Conservation (phyloP, 2,329 filamentous ascomycete species). For the Fonsecaea monophora region DNA sequence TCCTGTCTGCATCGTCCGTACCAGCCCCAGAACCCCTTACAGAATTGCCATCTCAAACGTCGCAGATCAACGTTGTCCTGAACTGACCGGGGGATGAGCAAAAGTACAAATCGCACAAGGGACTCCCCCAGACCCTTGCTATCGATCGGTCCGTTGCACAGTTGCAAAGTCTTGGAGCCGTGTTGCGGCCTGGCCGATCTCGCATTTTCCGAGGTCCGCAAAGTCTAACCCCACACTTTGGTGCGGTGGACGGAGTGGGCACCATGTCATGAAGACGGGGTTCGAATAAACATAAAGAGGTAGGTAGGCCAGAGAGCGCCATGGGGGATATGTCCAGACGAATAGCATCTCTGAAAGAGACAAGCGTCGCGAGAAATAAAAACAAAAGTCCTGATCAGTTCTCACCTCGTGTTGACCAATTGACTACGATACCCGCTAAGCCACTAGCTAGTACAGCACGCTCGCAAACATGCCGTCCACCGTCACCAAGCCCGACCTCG, state of each 20-base stretch:
- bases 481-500: conserved; percentile 3
- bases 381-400: neutral
- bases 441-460: neutral
- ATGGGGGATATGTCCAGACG: neutral
- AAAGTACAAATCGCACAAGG: neutral
- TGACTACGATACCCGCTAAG: neutral
- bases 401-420: neutral
- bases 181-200: neutral
- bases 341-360: neutral
- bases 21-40: neutral
- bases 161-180: neutral
- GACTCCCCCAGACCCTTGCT: neutral
- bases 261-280: neutral
- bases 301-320: neutral
- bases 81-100: neutral
- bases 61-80: neutral
- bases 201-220: conserved; percentile 1
- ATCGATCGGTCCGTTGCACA: neutral
- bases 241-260: neutral
- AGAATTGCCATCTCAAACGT: neutral
- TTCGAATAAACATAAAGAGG: neutral
- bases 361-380: neutral
- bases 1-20: neutral
- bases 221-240: neutral
- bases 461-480: neutral